phyloP scores from a whole-genome alignment of 768 basidiomycete species.

The Psilocybe cyanescens region DNA sequence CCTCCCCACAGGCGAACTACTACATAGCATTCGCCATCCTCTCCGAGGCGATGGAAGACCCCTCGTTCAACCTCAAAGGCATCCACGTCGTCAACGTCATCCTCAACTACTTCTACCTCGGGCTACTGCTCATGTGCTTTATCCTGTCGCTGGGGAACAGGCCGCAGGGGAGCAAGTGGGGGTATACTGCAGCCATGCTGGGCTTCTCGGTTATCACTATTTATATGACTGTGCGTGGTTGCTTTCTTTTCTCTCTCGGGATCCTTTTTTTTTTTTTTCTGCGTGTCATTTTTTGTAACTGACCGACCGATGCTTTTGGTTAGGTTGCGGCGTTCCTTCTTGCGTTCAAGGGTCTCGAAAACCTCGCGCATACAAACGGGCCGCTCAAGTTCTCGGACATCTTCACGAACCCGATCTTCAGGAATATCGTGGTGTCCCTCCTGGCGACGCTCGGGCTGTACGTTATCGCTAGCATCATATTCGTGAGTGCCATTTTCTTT shows the following conservation, averaged over 20 bases:
- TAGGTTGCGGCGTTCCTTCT: constrained; percentile 81
- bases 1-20: constrained; percentile 70
- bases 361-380: constrained; percentile 51
- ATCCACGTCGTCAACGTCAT: constrained; percentile 77
- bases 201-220: constrained; percentile 90
- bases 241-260: background rate
- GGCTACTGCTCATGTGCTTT: constrained; percentile 86
- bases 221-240: constrained; percentile 85
- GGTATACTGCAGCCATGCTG: constrained; percentile 83
- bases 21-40: constrained; percentile 89
- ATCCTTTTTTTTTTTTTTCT: too few relatives aligned
- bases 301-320: background rate
- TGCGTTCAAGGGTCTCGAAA: constrained; percentile 78
- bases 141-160: constrained; percentile 88
- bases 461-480: constrained; percentile 78
- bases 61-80: constrained; percentile 55
- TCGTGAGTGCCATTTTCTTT: constrained; percentile 57
- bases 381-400: constrained; percentile 59
- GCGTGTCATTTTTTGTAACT: too few relatives aligned
- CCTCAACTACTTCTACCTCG: constrained; percentile 87
- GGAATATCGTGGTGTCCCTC: constrained; percentile 85
- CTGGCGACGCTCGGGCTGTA: constrained; percentile 91
- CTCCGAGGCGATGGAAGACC: constrained; percentile 73
- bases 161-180: constrained; percentile 88
- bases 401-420: constrained; percentile 80